Conservation (phyloP, 768 basidiomycete species). For the Daedaleopsis sinensis region DNA sequence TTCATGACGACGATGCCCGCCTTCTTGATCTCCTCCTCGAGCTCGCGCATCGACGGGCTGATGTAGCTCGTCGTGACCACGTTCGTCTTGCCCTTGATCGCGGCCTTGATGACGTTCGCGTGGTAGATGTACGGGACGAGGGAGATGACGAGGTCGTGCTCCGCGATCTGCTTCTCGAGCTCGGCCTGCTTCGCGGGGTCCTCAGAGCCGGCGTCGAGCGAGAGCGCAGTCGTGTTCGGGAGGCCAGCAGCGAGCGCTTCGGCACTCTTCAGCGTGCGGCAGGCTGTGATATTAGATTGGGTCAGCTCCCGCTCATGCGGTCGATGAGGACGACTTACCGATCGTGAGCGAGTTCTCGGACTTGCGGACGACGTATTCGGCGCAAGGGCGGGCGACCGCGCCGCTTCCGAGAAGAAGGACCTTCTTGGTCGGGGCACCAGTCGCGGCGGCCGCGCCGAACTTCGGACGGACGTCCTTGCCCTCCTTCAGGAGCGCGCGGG, state of each 20-base stretch:
- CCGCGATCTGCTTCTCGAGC: conserved; percentile 80
- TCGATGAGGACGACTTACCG: conserved; percentile 47
- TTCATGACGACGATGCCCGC: conserved; percentile 96
- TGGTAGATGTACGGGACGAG: conserved; percentile 96
- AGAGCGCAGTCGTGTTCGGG: conserved; percentile 69
- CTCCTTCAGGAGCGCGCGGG: conserved; percentile 71
- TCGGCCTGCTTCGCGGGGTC: conserved; percentile 52
- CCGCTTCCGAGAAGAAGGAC: conserved; percentile 93
- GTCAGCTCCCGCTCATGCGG: neutral
- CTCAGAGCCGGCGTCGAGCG: conserved; percentile 68
- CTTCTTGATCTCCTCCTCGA: conserved; percentile 78
- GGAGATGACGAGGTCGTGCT: conserved; percentile 92
- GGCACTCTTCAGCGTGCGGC: conserved; percentile 83
- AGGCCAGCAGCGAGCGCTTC: conserved; percentile 69
- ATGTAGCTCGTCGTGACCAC: conserved; percentile 98
- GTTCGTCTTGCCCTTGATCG: conserved; percentile 84
- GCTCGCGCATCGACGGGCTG: conserved; percentile 85
- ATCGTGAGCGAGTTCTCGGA: conserved; percentile 85
- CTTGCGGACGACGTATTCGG: conserved; percentile 87
- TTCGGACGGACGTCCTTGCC: conserved; percentile 70
- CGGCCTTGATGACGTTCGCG: conserved; percentile 86
- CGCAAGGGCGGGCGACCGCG: conserved; percentile 94
- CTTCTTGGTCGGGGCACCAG: conserved; percentile 60
- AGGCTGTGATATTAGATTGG: conserved; percentile 51
- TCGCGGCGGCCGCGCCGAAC: conserved; percentile 59